Percentiles rank a stretch among this genome's conserved stretches.
Conservation (phyloP, 2,329 filamentous ascomycete genomes). For the Trichothecium roseum region DNA sequence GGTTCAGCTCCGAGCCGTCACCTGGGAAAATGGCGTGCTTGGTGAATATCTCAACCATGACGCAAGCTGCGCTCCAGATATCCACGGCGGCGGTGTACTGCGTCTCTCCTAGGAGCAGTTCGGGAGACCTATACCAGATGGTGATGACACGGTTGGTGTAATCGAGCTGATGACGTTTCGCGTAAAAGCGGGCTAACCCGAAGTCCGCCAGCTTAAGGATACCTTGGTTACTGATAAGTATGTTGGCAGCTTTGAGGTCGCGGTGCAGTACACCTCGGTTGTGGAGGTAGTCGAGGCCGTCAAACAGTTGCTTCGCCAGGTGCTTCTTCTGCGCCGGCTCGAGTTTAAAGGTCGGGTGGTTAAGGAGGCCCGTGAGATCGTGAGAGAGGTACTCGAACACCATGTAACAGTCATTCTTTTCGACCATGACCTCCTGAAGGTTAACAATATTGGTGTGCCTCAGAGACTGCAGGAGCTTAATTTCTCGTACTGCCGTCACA, state of each 20-base stretch:
- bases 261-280: slow-evolving; percentile 87
- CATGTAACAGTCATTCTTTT: slow-evolving; percentile 98
- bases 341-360: slow-evolving; percentile 84
- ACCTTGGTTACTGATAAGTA: slow-evolving; percentile 82
- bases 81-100: slow-evolving; percentile 84
- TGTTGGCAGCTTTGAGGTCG: slow-evolving; percentile 97
- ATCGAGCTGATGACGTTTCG: slow-evolving; percentile 81
- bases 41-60: slow-evolving; percentile 94
- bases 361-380: slow-evolving; percentile 87
- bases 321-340: slow-evolving; percentile 85
- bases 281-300: slow-evolving; percentile 89
- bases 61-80: slow-evolving; percentile 95
- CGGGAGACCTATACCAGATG: slow-evolving; percentile 92
- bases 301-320: slow-evolving; percentile 83
- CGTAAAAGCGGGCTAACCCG: slow-evolving; percentile 90
- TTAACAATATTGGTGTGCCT: slow-evolving; percentile 75
- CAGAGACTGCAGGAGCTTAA: slow-evolving; percentile 82
- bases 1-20: slow-evolving; percentile 89
- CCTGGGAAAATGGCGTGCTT: slow-evolving; percentile 89
- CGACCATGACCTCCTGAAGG: slow-evolving; percentile 90
- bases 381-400: slow-evolving; percentile 98
- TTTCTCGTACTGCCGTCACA: slow-evolving; percentile 81
- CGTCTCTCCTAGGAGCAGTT: slow-evolving; percentile 83
- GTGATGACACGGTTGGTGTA: slow-evolving; percentile 99
- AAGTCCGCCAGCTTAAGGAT: slow-evolving; percentile 92